phyloP scores from a whole-genome alignment of 805 yeast species.

The Alloascoidea africana region DNA sequence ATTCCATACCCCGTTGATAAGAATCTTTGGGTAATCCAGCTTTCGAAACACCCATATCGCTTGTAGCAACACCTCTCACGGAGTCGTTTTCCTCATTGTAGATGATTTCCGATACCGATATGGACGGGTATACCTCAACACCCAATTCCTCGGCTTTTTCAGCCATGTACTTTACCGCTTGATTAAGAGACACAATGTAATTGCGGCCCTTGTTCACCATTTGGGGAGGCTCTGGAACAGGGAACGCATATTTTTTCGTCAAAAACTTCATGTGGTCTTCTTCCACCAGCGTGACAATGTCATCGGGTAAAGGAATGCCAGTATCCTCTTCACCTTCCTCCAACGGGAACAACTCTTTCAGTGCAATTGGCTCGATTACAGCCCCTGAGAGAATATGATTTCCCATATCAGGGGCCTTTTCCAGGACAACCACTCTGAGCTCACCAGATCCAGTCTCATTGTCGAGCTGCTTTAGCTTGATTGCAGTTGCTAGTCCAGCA shows the following conservation, averaged over 20 bases:
- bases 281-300: slow-evolving; percentile 59
- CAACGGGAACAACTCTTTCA: slow-evolving; percentile 71
- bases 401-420: slow-evolving; percentile 89
- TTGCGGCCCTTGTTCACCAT: slow-evolving; percentile 70
- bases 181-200: slow-evolving; percentile 71
- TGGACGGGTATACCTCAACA: slow-evolving; percentile 85
- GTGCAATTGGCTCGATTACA: slow-evolving; percentile 79
- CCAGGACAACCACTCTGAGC: slow-evolving; percentile 75
- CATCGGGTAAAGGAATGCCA: slow-evolving; percentile 68
- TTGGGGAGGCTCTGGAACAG: slow-evolving; percentile 90
- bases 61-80: slow-evolving; percentile 85
- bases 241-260: slow-evolving; percentile 40
- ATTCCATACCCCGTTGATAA: slow-evolving; percentile 97
- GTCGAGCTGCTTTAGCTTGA: slow-evolving; percentile 74
- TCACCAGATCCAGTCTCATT: slow-evolving; percentile 46
- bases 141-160: slow-evolving; percentile 89
- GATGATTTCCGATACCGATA: slow-evolving; percentile 43
- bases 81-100: slow-evolving; percentile 35
- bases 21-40: slow-evolving; percentile 62
- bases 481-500: slow-evolving; percentile 92
- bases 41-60: slow-evolving; percentile 76
- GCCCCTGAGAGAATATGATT: slow-evolving; percentile 90
- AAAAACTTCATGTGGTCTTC: slow-evolving; percentile 61
- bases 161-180: slow-evolving; percentile 66
- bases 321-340: slow-evolving; percentile 33